Conservation (phyloP, 129 eudicot species). For the Glebionis coronaria region DNA sequence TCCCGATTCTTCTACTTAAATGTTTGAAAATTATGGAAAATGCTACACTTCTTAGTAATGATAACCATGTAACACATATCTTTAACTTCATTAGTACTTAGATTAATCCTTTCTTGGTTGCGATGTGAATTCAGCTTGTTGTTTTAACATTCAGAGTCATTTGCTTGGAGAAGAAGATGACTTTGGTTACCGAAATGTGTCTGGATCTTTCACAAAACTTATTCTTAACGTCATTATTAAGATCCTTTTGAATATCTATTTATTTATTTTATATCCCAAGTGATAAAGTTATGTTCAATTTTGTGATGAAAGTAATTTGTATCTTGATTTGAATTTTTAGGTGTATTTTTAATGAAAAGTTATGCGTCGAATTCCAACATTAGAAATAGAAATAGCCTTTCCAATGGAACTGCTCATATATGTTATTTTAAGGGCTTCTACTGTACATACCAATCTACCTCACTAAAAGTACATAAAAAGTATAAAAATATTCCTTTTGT, state of each 20-base stretch:
- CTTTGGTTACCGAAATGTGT: slow-evolving; percentile 39
- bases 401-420: slow-evolving; percentile 30
- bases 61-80: slow-evolving; percentile 60
- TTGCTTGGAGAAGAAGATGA: slow-evolving; percentile 72
- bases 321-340: slow-evolving; percentile 33
- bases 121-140: slow-evolving; percentile 6
- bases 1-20: slow-evolving; percentile 64
- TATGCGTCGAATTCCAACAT: slow-evolving; percentile 33
- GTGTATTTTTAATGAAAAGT: slow-evolving; percentile 47
- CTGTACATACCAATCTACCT: no score
- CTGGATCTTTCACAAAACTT: slow-evolving; percentile 59
- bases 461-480: no score
- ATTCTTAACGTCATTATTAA: slow-evolving; percentile 66
- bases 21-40: slow-evolving; percentile 95
- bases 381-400: slow-evolving; percentile 23
- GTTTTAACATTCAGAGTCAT: slow-evolving; percentile 54
- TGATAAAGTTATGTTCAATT: not conserved
- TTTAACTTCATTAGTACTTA: slow-evolving; percentile 3
- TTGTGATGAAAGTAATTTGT: not conserved
- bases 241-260: slow-evolving; percentile 69
- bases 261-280: not conserved
- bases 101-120: slow-evolving; percentile 6
- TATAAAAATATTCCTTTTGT: no score
- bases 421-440: no score
- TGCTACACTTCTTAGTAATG: slow-evolving; percentile 77